These are phyloP conservation scores for Yamadazyma aaseri DNA, from an alignment of 1,139 yeast species.

Conservation along the genomic window DNA sequence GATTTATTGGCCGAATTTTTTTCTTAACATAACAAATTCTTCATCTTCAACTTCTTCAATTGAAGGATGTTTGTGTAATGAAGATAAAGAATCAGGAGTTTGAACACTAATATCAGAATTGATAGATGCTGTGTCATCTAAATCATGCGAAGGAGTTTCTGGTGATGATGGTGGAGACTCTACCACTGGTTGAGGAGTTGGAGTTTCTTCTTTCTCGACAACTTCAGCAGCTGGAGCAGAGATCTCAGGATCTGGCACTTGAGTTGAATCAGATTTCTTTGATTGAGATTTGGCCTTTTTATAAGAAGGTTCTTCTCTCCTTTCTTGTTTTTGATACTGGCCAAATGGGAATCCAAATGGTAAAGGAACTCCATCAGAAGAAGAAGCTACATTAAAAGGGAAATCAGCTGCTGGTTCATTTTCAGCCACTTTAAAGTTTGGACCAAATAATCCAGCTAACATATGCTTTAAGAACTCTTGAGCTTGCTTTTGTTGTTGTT, in stretches of 20 bases:
- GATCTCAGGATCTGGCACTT: constrained; percentile 7
- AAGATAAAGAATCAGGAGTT: constrained; percentile 15
- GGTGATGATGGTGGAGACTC: constrained; percentile 13
- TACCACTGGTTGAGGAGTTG: constrained; percentile 12
- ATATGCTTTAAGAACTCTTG: constrained; percentile 15
- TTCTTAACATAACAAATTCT: constrained; percentile 41
- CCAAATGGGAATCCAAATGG: constrained; percentile 1
- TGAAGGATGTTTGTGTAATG: constrained; percentile 27
- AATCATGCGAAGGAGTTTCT: constrained; percentile 25
- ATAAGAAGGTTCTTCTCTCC: constrained; percentile 1
- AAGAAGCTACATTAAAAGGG: neutral
- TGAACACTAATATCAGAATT: constrained; percentile 43
- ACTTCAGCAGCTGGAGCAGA: constrained; percentile 15
- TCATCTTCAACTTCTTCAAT: constrained; percentile 47
- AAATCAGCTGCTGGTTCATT: constrained; percentile 1
- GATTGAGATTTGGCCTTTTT: constrained; percentile 3
- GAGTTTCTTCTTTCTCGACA: constrained; percentile 9
- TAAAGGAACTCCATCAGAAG: neutral
- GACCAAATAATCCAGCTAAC: constrained; percentile 11
- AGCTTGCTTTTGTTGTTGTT: constrained; percentile 13
- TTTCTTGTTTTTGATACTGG: neutral
- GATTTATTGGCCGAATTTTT: constrained; percentile 33
- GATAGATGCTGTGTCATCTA: constrained; percentile 54
- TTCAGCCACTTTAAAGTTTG: constrained; percentile 1
- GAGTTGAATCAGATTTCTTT: constrained; percentile 2